Conservation (phyloP, 805 yeast species). For the Millerozyma miso region DNA sequence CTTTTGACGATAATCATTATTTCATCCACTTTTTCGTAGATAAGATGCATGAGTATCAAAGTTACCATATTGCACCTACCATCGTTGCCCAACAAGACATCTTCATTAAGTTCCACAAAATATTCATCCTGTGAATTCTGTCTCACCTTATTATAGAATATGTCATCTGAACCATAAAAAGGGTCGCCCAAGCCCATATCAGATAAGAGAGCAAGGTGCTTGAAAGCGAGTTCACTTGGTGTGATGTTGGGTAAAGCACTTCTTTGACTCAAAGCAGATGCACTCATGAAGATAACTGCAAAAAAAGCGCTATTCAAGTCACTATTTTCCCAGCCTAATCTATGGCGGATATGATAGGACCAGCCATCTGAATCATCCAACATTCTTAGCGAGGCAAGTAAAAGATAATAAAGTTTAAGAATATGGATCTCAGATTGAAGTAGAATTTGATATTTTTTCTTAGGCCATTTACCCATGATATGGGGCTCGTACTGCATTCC, state of each 20-base stretch:
- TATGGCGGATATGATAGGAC: slow-evolving; percentile 20
- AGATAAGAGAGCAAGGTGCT: slow-evolving; percentile 22
- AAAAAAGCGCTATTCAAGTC: slow-evolving; percentile 26
- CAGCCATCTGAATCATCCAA: slow-evolving; percentile 24
- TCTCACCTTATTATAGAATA: neutral
- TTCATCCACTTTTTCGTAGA: slow-evolving; percentile 27
- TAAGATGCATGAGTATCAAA: slow-evolving; percentile 25
- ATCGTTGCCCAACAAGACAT: slow-evolving; percentile 23
- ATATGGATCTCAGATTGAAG: slow-evolving; percentile 21
- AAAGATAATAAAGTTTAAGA: slow-evolving; percentile 21
- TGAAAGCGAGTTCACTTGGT: slow-evolving; percentile 24
- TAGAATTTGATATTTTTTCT: slow-evolving; percentile 18
- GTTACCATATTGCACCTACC: slow-evolving; percentile 26
- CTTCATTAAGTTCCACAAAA: neutral
- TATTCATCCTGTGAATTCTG: neutral
- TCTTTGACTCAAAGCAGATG: slow-evolving; percentile 21
- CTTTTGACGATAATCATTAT: slow-evolving; percentile 24
- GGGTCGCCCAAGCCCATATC: slow-evolving; percentile 3
- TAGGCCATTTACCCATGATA: slow-evolving; percentile 30
- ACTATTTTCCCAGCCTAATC: slow-evolving; percentile 28
- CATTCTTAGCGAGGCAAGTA: slow-evolving; percentile 20
- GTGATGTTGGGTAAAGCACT: slow-evolving; percentile 29
- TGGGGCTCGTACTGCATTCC: slow-evolving; percentile 27
- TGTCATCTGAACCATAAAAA: slow-evolving; percentile 3
- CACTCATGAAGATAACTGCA: slow-evolving; percentile 25